Conservation (phyloP, 1,284 basidiomycete genomes). For the Ustilago loliicola region DNA sequence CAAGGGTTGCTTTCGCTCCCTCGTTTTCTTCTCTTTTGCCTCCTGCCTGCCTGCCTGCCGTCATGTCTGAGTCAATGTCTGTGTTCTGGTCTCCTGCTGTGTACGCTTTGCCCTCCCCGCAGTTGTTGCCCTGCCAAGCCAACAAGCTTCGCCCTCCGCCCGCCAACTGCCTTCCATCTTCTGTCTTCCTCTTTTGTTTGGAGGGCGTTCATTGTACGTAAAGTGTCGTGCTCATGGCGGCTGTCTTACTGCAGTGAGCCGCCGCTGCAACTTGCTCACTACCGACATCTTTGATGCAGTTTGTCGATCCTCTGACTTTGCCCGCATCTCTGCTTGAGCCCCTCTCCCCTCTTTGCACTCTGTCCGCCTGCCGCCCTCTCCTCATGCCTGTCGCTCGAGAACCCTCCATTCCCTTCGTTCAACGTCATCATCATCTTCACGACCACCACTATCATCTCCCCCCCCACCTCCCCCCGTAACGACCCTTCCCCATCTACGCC, state of each 20-base stretch:
- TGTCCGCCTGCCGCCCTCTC: background rate
- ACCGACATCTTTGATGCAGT: slow-evolving; percentile 20
- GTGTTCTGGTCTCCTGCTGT: too few relatives aligned
- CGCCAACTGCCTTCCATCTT: background rate
- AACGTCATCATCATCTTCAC: slow-evolving; percentile 18
- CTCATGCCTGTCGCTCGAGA: background rate
- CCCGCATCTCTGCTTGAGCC: slow-evolving; percentile 8
- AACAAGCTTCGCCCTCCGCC: slow-evolving; percentile 9
- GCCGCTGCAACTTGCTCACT: background rate
- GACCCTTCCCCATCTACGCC: slow-evolving; percentile 4
- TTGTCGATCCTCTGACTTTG: slow-evolving; percentile 25
- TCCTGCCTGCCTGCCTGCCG: background rate
- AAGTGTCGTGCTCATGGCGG: background rate
- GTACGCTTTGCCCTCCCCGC: slow-evolving; percentile 14
- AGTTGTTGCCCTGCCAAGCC: slow-evolving; percentile 14
- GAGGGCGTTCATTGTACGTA: background rate
- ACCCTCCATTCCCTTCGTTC: background rate
- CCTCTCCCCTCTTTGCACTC: slow-evolving; percentile 1
- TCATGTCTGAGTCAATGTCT: background rate
- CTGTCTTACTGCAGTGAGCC: background rate
- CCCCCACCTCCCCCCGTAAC: background rate
- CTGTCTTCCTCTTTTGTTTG: background rate
- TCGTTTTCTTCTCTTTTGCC: background rate
- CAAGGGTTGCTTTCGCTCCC: slow-evolving; percentile 20
- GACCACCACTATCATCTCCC: slow-evolving; percentile 18